Evolutionary conservation across 2,329 filamentous ascomycete genomes (phyloP), one percentile per base, ranked within the genome.

Genomic region (Neophaeococcomyces mojaviensis): DNA sequence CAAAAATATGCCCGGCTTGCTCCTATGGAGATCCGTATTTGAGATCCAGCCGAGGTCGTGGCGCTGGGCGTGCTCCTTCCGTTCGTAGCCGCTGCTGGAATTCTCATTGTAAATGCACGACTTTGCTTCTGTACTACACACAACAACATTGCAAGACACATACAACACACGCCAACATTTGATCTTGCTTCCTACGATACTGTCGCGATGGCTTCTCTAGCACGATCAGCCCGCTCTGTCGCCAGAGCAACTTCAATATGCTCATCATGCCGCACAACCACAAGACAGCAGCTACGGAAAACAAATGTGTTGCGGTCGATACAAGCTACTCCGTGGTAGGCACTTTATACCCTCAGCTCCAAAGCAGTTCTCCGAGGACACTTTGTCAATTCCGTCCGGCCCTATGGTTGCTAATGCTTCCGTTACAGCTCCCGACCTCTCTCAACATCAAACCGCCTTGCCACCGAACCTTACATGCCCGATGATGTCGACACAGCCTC

Each of bases 401-500:
- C n/a, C n/a, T 10, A 28, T 28, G 5, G 24, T 28, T 28, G 10
- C 24, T 28, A 28, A 28, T 10, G 10, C 5, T 10, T 6, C 5
- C 5, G 5, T 10, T 28, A 28, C 39, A 51, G 50, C 12, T 34
- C 49, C 33, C 47, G 48, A 26, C 55, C 66, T 47, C 63, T 69
- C 35, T 58, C 69, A 46, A 58, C 63, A 40, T 55, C 67, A 9
- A 65, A 63, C 60, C 60, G 60, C 42, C 51, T 44, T 39, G 38
- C 49, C 45, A 55, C 64, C 28, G 57, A 65, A 51, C 55, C 63
- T 4, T 60, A 49, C 39, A 50, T 42, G 39, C 43, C 52, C 31
- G 53, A 67, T 57, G 61, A 64, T 39, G 59, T 72, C 49, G 70
- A 92, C 66, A 80, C 94, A 59, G 76, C 82, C 50, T 81, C 86